A percentile compares a stretch with the other conserved stretches of the same genome.
phyloP scores from a whole-genome alignment of 371 early-diverging fungal species.

The Mortierella sp. region DNA sequence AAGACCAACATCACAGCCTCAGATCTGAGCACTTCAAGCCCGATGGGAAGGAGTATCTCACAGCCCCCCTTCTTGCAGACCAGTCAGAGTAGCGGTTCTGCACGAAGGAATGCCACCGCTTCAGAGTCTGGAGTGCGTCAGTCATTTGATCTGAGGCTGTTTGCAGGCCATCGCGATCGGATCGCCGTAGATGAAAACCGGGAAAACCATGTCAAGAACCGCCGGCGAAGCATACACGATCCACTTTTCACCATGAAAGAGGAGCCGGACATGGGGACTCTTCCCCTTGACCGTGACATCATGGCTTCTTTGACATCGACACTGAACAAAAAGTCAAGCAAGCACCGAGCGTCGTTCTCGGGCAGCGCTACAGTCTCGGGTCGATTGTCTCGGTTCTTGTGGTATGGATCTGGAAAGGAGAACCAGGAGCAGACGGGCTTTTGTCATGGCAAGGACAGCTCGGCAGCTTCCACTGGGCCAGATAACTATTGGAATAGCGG shows the following conservation, averaged over 20 bases:
- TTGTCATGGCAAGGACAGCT: slow-evolving; percentile 9
- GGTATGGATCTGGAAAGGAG: slow-evolving; percentile 18
- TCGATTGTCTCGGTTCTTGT: slow-evolving; percentile 46
- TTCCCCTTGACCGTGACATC: slow-evolving; percentile 1
- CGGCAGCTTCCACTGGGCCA: slow-evolving; percentile 7
- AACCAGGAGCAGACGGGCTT: slow-evolving; percentile 1
- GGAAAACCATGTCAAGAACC: not conserved
- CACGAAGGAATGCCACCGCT: not conserved
- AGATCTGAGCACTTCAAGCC: too few relatives aligned
- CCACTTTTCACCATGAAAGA: slow-evolving; percentile 10
- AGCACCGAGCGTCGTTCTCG: slow-evolving; percentile 24
- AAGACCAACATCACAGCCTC: too few relatives aligned
- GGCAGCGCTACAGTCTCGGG: slow-evolving; percentile 51
- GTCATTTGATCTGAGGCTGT: slow-evolving; percentile 18
- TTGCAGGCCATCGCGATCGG: slow-evolving; percentile 3
- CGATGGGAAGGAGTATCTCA: slow-evolving; percentile 11
- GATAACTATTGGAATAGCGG: not conserved
- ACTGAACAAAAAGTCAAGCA: slow-evolving; percentile 1
- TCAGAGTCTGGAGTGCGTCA: slow-evolving; percentile 14
- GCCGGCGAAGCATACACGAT: slow-evolving; percentile 41
- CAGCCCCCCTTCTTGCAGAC: slow-evolving; percentile 6
- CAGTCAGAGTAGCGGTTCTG: not conserved
- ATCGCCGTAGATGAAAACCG: slow-evolving; percentile 4
- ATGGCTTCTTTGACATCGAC: too few relatives aligned
- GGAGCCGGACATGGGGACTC: not conserved